Percentiles rank a stretch among this genome's conserved stretches.
phyloP scores from a whole-genome alignment of 371 early-diverging fungal genomes.

The Apophysomyces trapeziformis region DNA sequence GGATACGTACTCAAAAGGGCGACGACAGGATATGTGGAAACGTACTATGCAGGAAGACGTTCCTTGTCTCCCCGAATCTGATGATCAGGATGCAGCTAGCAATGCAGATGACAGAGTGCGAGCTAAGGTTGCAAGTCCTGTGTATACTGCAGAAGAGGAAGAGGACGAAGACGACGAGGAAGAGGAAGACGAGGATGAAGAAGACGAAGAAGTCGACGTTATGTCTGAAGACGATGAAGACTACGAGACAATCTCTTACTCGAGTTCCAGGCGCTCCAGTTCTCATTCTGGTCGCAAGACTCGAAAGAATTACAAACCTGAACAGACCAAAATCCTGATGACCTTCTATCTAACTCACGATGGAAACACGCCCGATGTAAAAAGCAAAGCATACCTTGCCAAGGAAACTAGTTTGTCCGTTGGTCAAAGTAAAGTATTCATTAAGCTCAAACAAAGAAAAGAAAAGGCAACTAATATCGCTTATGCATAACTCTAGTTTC shows the following conservation, averaged over 20 bases:
- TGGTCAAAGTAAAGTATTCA: constrained; percentile 34
- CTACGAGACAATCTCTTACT: constrained; percentile 5
- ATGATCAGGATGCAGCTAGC: not conserved
- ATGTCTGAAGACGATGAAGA: constrained; percentile 20
- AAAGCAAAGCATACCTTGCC: constrained; percentile 27
- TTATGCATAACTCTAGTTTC: constrained; percentile 29
- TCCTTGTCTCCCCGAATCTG: not conserved
- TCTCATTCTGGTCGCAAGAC: constrained; percentile 19
- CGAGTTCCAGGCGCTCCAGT: constrained; percentile 13
- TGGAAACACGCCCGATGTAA: constrained; percentile 35
- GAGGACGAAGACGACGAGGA: constrained; percentile 19
- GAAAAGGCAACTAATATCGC: not conserved
- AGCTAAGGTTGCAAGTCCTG: not conserved
- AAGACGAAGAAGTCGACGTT: constrained; percentile 14
- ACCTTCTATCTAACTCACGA: constrained; percentile 37
- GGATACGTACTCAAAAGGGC: not conserved
- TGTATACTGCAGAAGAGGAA: constrained; percentile 14
- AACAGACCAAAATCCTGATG: constrained; percentile 38
- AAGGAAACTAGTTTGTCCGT: constrained; percentile 28
- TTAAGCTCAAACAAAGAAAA: not conserved
- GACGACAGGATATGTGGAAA: constrained; percentile 4
- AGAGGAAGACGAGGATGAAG: constrained; percentile 19
- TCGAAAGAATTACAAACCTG: constrained; percentile 39
- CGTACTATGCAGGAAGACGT: not conserved
- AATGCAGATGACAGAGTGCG: not conserved